phyloP scores from a whole-genome alignment of 1,284 basidiomycete species.

The Kwoniella shivajii region DNA sequence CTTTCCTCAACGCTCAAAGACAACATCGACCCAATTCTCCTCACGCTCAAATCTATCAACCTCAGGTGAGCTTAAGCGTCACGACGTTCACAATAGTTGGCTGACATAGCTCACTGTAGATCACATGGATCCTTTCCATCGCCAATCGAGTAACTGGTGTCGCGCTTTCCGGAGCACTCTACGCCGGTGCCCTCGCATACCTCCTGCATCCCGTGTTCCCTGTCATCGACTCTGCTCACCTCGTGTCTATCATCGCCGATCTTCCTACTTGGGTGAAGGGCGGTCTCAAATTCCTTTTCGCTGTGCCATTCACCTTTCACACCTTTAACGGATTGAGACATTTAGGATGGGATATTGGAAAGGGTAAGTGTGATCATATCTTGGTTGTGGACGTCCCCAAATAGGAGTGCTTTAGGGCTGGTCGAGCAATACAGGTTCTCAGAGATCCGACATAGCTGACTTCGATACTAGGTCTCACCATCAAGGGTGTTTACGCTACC shows the following conservation, averaged over 20 bases:
- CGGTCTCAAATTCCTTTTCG: slow-evolving; percentile 72
- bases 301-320: slow-evolving; percentile 87
- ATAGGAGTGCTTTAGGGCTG: too few species aligned
- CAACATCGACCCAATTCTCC: slow-evolving; percentile 82
- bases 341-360: slow-evolving; percentile 85
- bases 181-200: slow-evolving; percentile 86
- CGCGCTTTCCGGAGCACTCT: slow-evolving; percentile 78
- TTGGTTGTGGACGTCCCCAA: not conserved
- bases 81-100: not conserved
- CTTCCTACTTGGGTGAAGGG: slow-evolving; percentile 76
- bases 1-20: slow-evolving; percentile 81
- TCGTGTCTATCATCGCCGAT: slow-evolving; percentile 67
- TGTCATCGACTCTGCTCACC: slow-evolving; percentile 67
- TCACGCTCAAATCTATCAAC: slow-evolving; percentile 95
- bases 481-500: slow-evolving; percentile 75
- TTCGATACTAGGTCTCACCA: slow-evolving; percentile 64
- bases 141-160: slow-evolving; percentile 81
- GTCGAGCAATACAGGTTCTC: too few species aligned
- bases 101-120: slow-evolving; percentile 16
- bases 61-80: slow-evolving; percentile 63
- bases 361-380: slow-evolving; percentile 64
- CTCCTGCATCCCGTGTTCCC: slow-evolving; percentile 72
- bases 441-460: not conserved
- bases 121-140: slow-evolving; percentile 84
- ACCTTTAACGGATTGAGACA: slow-evolving; percentile 88